phyloP scores from a whole-genome alignment of 805 yeast genomes.

The Priceomyces fermenticarens region DNA sequence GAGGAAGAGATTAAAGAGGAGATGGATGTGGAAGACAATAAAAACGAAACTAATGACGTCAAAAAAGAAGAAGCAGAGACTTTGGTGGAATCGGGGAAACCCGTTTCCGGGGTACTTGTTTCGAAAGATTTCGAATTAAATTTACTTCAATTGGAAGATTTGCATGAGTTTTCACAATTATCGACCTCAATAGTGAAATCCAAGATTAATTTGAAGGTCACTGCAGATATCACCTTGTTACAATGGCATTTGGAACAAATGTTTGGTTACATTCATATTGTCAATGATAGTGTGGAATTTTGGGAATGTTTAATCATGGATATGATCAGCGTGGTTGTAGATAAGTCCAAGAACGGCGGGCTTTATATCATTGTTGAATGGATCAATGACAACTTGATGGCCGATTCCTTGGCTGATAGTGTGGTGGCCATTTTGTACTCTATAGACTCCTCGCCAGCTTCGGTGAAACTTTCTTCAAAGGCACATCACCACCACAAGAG shows the following conservation, averaged over 20 bases:
- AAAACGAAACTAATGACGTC: slow-evolving; percentile 6
- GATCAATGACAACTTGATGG: slow-evolving; percentile 78
- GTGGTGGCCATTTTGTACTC: slow-evolving; percentile 86
- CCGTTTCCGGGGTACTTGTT: slow-evolving; percentile 79
- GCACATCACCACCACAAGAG: slow-evolving; percentile 44
- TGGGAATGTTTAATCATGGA: slow-evolving; percentile 48
- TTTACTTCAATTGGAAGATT: slow-evolving; percentile 78
- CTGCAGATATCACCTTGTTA: slow-evolving; percentile 77
- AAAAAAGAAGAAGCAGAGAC: slow-evolving; percentile 9
- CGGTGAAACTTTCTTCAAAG: slow-evolving; percentile 80
- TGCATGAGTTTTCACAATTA: slow-evolving; percentile 83
- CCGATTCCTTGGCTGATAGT: slow-evolving; percentile 92
- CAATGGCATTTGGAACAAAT: slow-evolving; percentile 90
- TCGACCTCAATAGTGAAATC: slow-evolving; percentile 84
- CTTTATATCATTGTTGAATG: slow-evolving; percentile 72
- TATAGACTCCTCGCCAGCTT: slow-evolving; percentile 92
- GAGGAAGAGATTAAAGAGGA: slow-evolving; percentile 10
- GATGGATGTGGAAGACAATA: slow-evolving; percentile 1
- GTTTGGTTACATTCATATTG: slow-evolving; percentile 80
- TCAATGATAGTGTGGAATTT: slow-evolving; percentile 50
- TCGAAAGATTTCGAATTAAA: slow-evolving; percentile 88
- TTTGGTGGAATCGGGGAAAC: slow-evolving; percentile 24
- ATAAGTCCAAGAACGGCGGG: slow-evolving; percentile 30
- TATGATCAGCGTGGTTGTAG: slow-evolving; percentile 39
- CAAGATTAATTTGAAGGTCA: slow-evolving; percentile 71